Base-by-base conservation (phyloP, 2,329 filamentous ascomycete species). In the Alternaria sp. region DNA sequence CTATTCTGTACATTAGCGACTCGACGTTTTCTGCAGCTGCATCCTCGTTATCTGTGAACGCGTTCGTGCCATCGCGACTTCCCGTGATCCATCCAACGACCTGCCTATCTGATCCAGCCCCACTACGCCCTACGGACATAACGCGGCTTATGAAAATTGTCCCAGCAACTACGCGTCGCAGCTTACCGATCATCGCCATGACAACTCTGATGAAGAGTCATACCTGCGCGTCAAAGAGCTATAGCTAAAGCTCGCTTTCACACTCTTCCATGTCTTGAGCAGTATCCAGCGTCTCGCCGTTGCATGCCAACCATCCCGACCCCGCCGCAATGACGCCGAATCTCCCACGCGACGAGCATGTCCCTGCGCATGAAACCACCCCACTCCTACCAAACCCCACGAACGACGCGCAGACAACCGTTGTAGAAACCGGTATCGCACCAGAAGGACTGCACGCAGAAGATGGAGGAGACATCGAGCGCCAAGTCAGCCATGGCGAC, bases 311-410 rank as follows among this genome's bases (percentile, higher is more conserved):
- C 49, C 25, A 46, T 13, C 30, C 43, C 45, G 30, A 52, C 53
- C 53, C 52, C 52, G 52, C 59, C 55, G 46, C 57, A 17, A 63
- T 63, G 61, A 43, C 57, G 13, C 45, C 56, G 13, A 54, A 56
- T 28, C 26, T 13, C n/a, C 45, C 36, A 46, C 45, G 5, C 45
- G 46, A 53, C 25, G 50, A 44, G 15, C 47, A 49, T 51, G 9
- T 36, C 49, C 17, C 44, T 46, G n/a, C 23, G 30, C 49, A 26
- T 46, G 84, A 85, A 71, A 83, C 78, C 11, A 83, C 83, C 61
- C 83, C 83, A 50, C 76, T 85, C 59, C 79, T 85, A 40, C 74
- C 7, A 71, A 78, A 46, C 65, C 61, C 30, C 44, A 53, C 51
- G 59, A 54, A 15, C 25, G 46, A 61, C 11, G 50, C 68, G 11